Evolutionary conservation across 345 rosid species (phyloP).

Genomic region (Corchorus capsularis): DNA sequence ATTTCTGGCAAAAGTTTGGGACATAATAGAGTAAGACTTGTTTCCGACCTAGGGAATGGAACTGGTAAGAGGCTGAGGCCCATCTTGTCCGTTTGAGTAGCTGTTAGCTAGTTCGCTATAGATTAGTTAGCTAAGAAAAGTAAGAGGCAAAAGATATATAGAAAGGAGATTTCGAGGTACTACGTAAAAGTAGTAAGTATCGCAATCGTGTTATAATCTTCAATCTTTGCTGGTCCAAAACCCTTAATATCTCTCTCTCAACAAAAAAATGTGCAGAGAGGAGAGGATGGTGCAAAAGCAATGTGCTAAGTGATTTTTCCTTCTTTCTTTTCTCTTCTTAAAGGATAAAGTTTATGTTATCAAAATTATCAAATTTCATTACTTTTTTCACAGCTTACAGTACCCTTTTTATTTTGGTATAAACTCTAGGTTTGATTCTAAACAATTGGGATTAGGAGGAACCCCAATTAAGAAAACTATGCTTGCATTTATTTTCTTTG

Average conservation of each 20-base stretch:
- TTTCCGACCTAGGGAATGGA: background rate
- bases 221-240: constrained; percentile 3
- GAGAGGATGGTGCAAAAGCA: background rate
- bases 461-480: too few relatives aligned
- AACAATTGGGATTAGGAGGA: too few relatives aligned
- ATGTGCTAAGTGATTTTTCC: background rate
- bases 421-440: too few relatives aligned
- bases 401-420: background rate
- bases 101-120: background rate
- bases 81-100: background rate
- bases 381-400: background rate
- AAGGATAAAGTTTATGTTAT: background rate
- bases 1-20: background rate
- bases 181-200: background rate
- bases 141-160: background rate
- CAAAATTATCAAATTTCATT: background rate
- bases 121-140: background rate
- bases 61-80: background rate
- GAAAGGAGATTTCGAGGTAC: background rate
- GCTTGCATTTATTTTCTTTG: too few relatives aligned
- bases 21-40: too few relatives aligned
- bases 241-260: background rate
- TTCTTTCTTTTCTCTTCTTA: background rate
- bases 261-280: background rate
- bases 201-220: background rate